These are phyloP conservation scores for Rheum nobile DNA, from an alignment of 148 eudicot genomes.

Conservation along the genomic window DNA sequence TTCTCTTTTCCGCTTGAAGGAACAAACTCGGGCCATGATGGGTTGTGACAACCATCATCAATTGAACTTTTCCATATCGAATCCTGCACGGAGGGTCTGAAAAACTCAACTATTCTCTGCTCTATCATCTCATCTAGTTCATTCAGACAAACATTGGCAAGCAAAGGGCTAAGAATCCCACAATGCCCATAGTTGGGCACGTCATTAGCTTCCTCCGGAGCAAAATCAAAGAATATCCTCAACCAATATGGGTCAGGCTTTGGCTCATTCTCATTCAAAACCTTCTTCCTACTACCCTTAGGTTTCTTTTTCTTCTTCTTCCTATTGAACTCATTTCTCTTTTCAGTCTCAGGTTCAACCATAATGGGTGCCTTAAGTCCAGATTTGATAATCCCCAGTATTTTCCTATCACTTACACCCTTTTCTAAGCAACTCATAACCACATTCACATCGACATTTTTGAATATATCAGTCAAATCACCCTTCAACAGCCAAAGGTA, in stretches of 20 bases:
- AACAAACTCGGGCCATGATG: conserved; percentile 98
- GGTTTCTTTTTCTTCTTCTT: conserved; percentile 37
- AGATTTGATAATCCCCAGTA: conserved; percentile 47
- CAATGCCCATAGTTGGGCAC: conserved; percentile 73
- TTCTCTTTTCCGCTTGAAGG: conserved; percentile 76
- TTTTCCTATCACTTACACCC: conserved; percentile 61
- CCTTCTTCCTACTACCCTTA: conserved; percentile 38
- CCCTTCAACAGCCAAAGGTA: conserved; percentile 83
- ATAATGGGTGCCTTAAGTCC: conserved; percentile 22
- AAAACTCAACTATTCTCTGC: conserved; percentile 50
- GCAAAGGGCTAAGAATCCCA: conserved; percentile 85
- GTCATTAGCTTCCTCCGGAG: conserved; percentile 77
- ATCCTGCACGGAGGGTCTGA: conserved; percentile 36
- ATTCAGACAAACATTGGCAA: conserved; percentile 69
- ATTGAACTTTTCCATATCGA: conserved; percentile 49
- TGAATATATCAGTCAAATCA: conserved; percentile 49
- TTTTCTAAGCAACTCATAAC: conserved; percentile 47
- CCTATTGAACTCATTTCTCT: conserved; percentile 10
- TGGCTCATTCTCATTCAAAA: conserved; percentile 68
- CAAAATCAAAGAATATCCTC: conserved; percentile 60
- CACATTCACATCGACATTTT: conserved; percentile 29
- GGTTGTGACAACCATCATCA: conserved; percentile 70
- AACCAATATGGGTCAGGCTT: conserved; percentile 97
- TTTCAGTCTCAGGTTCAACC: conserved; percentile 7
- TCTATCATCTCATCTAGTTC: conserved; percentile 78